Evolutionary conservation across 371 early-diverging fungal genomes (phyloP), one percentile per base, ranked within the genome.

Genomic region (Lichtheimia hyalospora): DNA sequence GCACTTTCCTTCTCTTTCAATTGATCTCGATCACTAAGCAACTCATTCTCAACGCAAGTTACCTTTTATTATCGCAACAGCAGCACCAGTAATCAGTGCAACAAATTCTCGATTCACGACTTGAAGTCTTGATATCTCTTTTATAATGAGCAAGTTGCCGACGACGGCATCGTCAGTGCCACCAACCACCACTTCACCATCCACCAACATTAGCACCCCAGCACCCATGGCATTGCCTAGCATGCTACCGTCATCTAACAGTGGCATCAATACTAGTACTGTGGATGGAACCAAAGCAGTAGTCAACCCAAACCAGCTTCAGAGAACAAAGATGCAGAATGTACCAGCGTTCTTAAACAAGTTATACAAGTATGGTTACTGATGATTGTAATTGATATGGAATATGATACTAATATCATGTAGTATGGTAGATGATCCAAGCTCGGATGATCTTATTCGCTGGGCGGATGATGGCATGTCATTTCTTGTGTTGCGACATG

Each of bases 341-440:
- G 91, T 94, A 20, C 92, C 94, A 0, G 92, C 92, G 1, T 95
- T 95, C 64, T 69, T 94, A 43, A 93, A 92, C 69, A 95, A 95
- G 72, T 84, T 94, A 5, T 93, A 92, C 84, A 83, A 81, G 86
- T 84, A 80, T 64, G n/a, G 71, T 54, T 51, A 55, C 5, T 18
- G 18, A n/a, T 41, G 2, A 28, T 27, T 7, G 14, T 25, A 3
- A n/a, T 21, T 52, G 13, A 23, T 34, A 16, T 15, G 27, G 25
- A 41, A n/a, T 39, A 53, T 14, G 20, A 52, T 43, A 54, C 12
- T 39, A 42, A 50, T 52, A 41, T 3, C 24, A 27, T 20, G n/a
- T 64, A 84, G 87, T 57, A 91, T 93, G 87, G 89, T 93, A 0
- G 77, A 85, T 42, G 92, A 92, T 64, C 72, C 74, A 15, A 66